Conservation (phyloP, 2,329 filamentous ascomycete genomes). For the Apiospora malaysiana region DNA sequence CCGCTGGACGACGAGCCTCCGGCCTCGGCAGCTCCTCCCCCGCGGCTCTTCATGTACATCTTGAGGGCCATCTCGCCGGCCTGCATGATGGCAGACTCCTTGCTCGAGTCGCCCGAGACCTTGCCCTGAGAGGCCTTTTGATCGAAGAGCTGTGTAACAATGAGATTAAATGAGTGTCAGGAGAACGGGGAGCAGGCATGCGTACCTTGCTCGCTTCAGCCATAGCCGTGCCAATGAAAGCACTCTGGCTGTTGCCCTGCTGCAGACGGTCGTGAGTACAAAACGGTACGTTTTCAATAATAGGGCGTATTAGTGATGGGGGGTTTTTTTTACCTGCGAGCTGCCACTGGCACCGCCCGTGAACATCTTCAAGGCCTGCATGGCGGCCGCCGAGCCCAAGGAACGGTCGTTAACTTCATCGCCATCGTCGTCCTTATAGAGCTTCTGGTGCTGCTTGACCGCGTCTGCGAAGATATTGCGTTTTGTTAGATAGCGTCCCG, state of each 20-base stretch:
- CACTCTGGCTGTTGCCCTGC: slow-evolving; percentile 68
- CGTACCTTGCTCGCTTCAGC: slow-evolving; percentile 79
- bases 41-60: slow-evolving; percentile 86
- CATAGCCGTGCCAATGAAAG: slow-evolving; percentile 87
- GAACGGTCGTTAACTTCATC: slow-evolving; percentile 54
- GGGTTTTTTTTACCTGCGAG: slow-evolving; percentile 39
- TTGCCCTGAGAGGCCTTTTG: slow-evolving; percentile 60
- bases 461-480: slow-evolving; percentile 57
- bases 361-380: slow-evolving; percentile 85
- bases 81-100: slow-evolving; percentile 79
- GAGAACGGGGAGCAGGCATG: not conserved
- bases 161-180: slow-evolving; percentile 24
- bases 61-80: slow-evolving; percentile 88
- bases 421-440: slow-evolving; percentile 64
- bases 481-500: not conserved
- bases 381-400: slow-evolving; percentile 76
- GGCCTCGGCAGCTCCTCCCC: slow-evolving; percentile 54
- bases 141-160: slow-evolving; percentile 60
- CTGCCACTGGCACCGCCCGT: slow-evolving; percentile 57
- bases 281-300: not conserved
- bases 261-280: slow-evolving; percentile 24
- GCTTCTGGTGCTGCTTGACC: slow-evolving; percentile 75
- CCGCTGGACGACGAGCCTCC: slow-evolving; percentile 33
- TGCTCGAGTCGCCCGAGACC: slow-evolving; percentile 66
- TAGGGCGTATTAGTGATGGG: not conserved